phyloP scores from a whole-genome alignment of 2,329 filamentous ascomycete genomes.

The Microcyclosporella mali region DNA sequence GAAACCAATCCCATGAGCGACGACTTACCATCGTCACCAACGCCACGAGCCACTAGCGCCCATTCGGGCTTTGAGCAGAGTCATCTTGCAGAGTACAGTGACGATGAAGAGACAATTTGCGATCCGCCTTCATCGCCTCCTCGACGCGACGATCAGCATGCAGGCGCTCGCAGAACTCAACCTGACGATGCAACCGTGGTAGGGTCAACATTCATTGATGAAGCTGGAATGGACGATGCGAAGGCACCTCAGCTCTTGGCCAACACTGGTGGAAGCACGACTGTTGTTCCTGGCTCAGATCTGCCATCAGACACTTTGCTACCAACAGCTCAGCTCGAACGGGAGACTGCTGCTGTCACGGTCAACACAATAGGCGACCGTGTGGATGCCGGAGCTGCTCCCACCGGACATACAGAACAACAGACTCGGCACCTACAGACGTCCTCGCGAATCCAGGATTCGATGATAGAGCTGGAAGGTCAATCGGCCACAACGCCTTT shows the following conservation, averaged over 20 bases:
- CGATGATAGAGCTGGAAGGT: constrained; percentile 1
- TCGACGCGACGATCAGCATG: constrained; percentile 1
- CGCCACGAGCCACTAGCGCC: constrained; percentile 35
- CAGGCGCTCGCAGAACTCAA: background rate
- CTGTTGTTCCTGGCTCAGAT: constrained; percentile 8
- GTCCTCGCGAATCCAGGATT: constrained; percentile 7
- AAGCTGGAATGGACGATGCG: background rate
- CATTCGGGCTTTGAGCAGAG: constrained; percentile 2
- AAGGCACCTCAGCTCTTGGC: no score
- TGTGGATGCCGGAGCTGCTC: background rate
- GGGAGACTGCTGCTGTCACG: constrained; percentile 21
- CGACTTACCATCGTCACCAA: constrained; percentile 49
- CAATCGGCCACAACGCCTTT: background rate
- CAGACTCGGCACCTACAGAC: background rate
- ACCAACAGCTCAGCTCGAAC: constrained; percentile 22
- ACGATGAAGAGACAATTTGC: constrained; percentile 13
- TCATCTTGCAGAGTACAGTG: background rate
- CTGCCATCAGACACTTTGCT: constrained; percentile 23
- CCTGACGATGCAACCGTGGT: background rate
- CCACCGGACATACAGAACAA: background rate
- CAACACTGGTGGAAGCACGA: background rate
- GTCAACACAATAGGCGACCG: background rate
- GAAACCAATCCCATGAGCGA: constrained; percentile 38
- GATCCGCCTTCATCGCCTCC: constrained; percentile 28
- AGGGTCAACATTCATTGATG: background rate